Percentiles rank a stretch among this genome's conserved stretches.
Evolutionary conservation across 345 rosid species (phyloP).

Genomic region (Psidium friedrichsthalianum): DNA sequence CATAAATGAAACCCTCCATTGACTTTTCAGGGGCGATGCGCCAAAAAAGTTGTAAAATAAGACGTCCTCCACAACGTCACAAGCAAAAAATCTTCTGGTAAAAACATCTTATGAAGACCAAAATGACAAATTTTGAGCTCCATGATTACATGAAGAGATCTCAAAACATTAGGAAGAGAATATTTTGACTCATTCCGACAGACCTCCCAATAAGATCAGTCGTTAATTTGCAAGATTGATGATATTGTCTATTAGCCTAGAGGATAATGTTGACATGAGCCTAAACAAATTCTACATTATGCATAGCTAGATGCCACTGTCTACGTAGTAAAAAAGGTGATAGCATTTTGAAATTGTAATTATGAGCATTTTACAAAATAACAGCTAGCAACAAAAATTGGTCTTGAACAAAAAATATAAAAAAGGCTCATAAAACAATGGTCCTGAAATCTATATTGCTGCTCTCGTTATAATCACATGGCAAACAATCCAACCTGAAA

Average conservation of each 20-base stretch:
- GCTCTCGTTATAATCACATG: neutral
- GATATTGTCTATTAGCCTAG: neutral
- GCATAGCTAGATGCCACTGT: neutral
- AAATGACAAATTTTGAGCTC: neutral
- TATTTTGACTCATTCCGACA: neutral
- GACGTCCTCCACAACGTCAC: slow-evolving; percentile 23
- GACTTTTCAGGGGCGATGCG: slow-evolving; percentile 27
- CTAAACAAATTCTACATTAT: neutral
- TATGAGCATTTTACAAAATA: neutral
- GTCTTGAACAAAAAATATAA: neutral
- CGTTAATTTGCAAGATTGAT: neutral
- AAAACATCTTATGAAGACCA: neutral
- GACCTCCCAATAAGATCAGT: neutral
- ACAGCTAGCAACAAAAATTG: neutral
- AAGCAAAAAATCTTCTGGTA: neutral
- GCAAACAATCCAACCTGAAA: neutral
- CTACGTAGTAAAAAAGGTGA: neutral
- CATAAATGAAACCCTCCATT: slow-evolving; percentile 40
- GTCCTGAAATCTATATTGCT: neutral
- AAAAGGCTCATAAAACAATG: neutral
- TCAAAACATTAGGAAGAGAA: neutral
- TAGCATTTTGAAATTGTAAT: neutral
- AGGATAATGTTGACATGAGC: neutral
- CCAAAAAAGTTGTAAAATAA: slow-evolving; percentile 42
- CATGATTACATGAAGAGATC: neutral